These are phyloP conservation scores for Polyporus tsugae DNA, from an alignment of 1,284 basidiomycete species.

Conservation along the genomic window DNA sequence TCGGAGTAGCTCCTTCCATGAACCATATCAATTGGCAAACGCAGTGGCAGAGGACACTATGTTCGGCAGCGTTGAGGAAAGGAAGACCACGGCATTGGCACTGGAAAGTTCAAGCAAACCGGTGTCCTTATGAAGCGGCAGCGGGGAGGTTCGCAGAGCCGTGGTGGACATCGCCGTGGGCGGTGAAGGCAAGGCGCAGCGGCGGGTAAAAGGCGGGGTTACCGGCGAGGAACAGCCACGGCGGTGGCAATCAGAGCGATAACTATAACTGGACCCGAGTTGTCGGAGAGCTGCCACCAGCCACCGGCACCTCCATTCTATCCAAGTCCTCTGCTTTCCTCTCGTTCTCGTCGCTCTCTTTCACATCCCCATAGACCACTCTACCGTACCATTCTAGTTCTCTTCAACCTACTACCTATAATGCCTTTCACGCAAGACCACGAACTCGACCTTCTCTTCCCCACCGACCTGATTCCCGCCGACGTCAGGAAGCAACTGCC, in stretches of 20 bases:
- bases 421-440: constrained; percentile 71
- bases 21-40: not conserved
- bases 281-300: constrained; percentile 1
- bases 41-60: not conserved
- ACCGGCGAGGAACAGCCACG: constrained; percentile 16
- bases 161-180: constrained; percentile 20
- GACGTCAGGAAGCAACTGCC: constrained; percentile 67
- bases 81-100: not conserved
- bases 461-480: constrained; percentile 68
- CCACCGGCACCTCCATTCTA: not conserved
- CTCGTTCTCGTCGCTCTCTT: constrained; percentile 15
- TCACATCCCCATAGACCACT: constrained; percentile 21
- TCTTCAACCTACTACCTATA: constrained; percentile 10
- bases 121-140: not conserved
- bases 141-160: constrained; percentile 2
- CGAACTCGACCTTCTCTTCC: constrained; percentile 80
- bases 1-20: not conserved
- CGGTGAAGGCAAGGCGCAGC: constrained; percentile 8
- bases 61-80: not conserved
- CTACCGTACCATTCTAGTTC: constrained; percentile 17
- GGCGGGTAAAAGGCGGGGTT: constrained; percentile 10
- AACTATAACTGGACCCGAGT: constrained; percentile 9
- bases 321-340: not conserved
- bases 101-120: not conserved
- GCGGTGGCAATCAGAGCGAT: not conserved